Evolutionary conservation across 2,329 filamentous ascomycete species (phyloP).

Genomic region (Talaromyces sp.): DNA sequence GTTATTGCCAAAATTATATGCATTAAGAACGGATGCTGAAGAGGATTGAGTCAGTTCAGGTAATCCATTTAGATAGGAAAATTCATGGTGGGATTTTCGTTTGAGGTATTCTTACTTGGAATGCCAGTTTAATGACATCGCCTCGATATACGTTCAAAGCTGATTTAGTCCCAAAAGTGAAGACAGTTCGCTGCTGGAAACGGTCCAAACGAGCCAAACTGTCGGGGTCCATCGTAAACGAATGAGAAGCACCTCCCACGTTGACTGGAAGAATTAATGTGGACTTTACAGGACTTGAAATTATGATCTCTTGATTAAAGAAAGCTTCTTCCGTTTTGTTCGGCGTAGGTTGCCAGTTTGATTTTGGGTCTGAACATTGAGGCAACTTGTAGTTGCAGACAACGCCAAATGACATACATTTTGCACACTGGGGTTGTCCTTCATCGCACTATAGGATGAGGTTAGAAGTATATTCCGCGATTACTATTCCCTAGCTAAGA

Average conservation of each 20-base stretch:
- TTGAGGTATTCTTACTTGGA: constrained; percentile 10
- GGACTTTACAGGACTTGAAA: not conserved
- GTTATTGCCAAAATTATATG: constrained; percentile 58
- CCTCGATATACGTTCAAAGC: constrained; percentile 8
- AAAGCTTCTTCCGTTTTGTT: constrained; percentile 13
- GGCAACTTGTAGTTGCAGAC: constrained; percentile 31
- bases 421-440: constrained; percentile 51
- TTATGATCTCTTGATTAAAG: constrained; percentile 7
- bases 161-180: constrained; percentile 8
- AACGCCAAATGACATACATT: constrained; percentile 50
- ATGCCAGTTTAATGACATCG: constrained; percentile 10
- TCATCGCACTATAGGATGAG: constrained; percentile 53
- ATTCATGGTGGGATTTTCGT: no score
- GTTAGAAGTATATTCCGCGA: not conserved
- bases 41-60: constrained; percentile 20
- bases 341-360: constrained; percentile 49
- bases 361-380: constrained; percentile 47
- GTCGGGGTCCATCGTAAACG: constrained; percentile 12
- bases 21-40: constrained; percentile 54
- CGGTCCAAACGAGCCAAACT: constrained; percentile 10
- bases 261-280: not conserved
- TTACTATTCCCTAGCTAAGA: constrained; percentile 24
- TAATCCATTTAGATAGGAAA: not conserved
- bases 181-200: constrained; percentile 10
- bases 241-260: constrained; percentile 13